A percentile compares a stretch with the other conserved stretches of the same genome.
These are phyloP conservation scores for Phytopythium vexans DNA, from an alignment of 352 stramenopile species.

Conservation along the genomic window DNA sequence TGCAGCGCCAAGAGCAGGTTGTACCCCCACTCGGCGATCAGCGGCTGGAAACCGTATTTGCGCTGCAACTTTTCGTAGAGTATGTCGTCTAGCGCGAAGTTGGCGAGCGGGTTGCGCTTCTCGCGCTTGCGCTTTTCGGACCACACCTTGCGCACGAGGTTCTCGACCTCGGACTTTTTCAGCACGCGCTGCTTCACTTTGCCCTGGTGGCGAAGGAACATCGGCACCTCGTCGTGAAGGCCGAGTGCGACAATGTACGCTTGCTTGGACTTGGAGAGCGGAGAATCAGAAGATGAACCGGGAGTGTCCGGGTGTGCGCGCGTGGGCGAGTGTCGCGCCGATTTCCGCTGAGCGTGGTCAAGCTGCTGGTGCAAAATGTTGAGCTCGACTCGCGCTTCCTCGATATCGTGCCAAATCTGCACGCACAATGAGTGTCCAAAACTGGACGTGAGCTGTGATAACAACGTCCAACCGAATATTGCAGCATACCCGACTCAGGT, in stretches of 20 bases:
- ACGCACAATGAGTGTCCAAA: not conserved
- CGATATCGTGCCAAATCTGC: slow-evolving; percentile 76
- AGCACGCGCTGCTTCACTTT: slow-evolving; percentile 58
- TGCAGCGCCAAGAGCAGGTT: slow-evolving; percentile 75
- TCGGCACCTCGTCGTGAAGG: slow-evolving; percentile 48
- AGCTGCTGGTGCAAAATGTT: slow-evolving; percentile 73
- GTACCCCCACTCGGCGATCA: slow-evolving; percentile 86
- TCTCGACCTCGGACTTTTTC: slow-evolving; percentile 71
- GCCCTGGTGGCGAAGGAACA: slow-evolving; percentile 74
- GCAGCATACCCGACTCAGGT: slow-evolving; percentile 59
- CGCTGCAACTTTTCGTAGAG: slow-evolving; percentile 76
- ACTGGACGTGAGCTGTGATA: not conserved
- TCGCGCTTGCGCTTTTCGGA: slow-evolving; percentile 72
- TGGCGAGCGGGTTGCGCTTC: slow-evolving; percentile 39
- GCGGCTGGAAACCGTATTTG: slow-evolving; percentile 78
- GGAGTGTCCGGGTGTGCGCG: slow-evolving; percentile 10
- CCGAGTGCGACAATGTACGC: slow-evolving; percentile 63
- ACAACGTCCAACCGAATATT: not conserved
- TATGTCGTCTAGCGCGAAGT: slow-evolving; percentile 54
- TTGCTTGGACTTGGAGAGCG: slow-evolving; percentile 39
- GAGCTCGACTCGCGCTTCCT: slow-evolving; percentile 73
- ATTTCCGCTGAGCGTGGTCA: slow-evolving; percentile 35
- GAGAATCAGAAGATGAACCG: not conserved
- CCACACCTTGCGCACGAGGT: slow-evolving; percentile 68
- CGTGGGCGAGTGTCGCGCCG: slow-evolving; percentile 8